Percentiles rank a stretch among this genome's conserved stretches.
Conservation (phyloP, 2,329 filamentous ascomycete genomes). For the Chaetomium sp. region DNA sequence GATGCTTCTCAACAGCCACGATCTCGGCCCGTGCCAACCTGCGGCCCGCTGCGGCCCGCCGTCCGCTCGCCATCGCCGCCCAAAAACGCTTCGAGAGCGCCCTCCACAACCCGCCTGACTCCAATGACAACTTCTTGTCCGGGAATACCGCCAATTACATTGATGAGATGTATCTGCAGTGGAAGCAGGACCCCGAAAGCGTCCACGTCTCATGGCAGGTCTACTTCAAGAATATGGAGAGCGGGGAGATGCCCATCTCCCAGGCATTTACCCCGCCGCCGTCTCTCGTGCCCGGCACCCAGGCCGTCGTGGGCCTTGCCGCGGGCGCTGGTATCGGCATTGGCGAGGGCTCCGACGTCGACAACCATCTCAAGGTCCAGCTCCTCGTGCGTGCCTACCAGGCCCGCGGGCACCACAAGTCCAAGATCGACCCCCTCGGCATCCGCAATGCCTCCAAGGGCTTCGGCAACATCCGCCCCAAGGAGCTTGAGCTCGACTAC, state of each 20-base stretch:
- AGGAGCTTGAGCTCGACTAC: constrained; percentile 86
- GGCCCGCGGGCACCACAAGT: constrained; percentile 96
- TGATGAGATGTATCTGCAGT: constrained; percentile 98
- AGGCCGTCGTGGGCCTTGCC: constrained; percentile 67
- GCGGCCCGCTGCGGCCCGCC: constrained; percentile 41
- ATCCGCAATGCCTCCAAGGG: constrained; percentile 81
- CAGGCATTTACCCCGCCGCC: constrained; percentile 95
- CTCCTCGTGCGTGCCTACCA: constrained; percentile 95
- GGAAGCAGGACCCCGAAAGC: constrained; percentile 87
- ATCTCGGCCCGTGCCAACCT: constrained; percentile 36
- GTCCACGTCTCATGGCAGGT: constrained; percentile 98
- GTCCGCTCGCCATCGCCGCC: constrained; percentile 43
- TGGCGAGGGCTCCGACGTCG: constrained; percentile 71
- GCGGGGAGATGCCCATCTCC: constrained; percentile 93
- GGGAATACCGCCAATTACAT: constrained; percentile 98
- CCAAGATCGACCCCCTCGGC: constrained; percentile 90
- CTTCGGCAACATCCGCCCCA: constrained; percentile 80
- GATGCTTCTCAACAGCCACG: constrained; percentile 38
- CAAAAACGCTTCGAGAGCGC: constrained; percentile 52
- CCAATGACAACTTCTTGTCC: constrained; percentile 92
- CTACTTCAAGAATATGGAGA: constrained; percentile 99
- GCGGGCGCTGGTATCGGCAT: constrained; percentile 61
- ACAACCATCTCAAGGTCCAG: constrained; percentile 97
- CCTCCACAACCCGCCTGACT: constrained; percentile 56
- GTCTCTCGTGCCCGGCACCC: constrained; percentile 77